phyloP scores from a whole-genome alignment of 2,329 filamentous ascomycete species.

The Pseudogymnoascus sp. region DNA sequence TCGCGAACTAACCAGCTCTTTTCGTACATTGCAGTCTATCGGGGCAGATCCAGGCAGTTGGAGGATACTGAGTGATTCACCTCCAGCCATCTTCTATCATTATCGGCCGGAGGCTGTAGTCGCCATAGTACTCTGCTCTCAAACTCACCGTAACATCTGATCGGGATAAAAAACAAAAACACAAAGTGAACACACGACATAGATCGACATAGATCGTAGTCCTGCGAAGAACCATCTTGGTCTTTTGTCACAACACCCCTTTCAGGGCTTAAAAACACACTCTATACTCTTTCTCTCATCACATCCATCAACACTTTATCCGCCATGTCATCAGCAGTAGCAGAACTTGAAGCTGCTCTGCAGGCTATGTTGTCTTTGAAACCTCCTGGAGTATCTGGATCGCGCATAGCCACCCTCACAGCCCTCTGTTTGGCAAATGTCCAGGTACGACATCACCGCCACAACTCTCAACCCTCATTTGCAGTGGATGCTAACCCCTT shows the following conservation, averaged over 20 bases:
- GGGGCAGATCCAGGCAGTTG: not conserved
- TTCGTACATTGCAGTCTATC: not conserved
- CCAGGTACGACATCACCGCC: slow-evolving; percentile 53
- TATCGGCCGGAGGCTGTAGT: slow-evolving; percentile 6
- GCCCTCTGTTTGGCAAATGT: slow-evolving; percentile 81
- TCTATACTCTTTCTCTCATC: slow-evolving; percentile 11
- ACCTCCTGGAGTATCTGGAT: slow-evolving; percentile 87
- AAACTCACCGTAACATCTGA: slow-evolving; percentile 8
- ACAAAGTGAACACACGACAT: slow-evolving; percentile 8
- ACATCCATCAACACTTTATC: not conserved
- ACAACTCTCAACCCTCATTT: slow-evolving; percentile 19
- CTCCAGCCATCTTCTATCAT: slow-evolving; percentile 1
- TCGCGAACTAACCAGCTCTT: not conserved
- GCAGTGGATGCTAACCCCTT: slow-evolving; percentile 15
- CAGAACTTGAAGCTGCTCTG: slow-evolving; percentile 82
- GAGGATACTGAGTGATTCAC: slow-evolving; percentile 5
- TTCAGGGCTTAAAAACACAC: not conserved
- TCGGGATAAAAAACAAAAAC: not conserved
- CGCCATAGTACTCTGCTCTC: slow-evolving; percentile 1
- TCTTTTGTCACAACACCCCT: slow-evolving; percentile 5
- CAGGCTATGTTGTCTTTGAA: slow-evolving; percentile 89
- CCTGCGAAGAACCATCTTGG: slow-evolving; percentile 10
- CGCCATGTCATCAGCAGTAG: slow-evolving; percentile 73
- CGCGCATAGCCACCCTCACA: slow-evolving; percentile 83
- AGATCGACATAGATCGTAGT: slow-evolving; percentile 12